phyloP scores from a whole-genome alignment of 495 filamentous ascomycete species.

The Aspergillus panamensis region DNA sequence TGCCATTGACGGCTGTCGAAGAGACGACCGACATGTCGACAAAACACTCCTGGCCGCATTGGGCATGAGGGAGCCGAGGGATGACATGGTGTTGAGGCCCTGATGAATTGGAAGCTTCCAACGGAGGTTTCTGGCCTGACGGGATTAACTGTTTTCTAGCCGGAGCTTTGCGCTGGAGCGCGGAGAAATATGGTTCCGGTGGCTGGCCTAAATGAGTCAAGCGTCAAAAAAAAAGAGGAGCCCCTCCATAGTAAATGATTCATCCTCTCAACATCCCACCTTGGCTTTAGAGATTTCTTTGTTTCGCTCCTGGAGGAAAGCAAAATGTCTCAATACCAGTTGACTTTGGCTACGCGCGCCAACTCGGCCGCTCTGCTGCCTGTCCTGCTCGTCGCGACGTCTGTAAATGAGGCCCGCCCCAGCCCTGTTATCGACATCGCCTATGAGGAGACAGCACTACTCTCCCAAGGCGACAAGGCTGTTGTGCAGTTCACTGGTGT shows the following conservation, averaged over 20 bases:
- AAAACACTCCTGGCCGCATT: conserved; percentile 37
- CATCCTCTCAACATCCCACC: conserved; percentile 20
- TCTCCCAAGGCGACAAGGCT: conserved; percentile 43
- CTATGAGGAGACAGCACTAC: conserved; percentile 45
- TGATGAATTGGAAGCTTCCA: not conserved
- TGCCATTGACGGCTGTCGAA: conserved; percentile 32
- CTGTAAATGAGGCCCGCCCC: conserved; percentile 46
- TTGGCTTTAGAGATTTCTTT: conserved; percentile 15
- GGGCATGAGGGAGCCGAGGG: conserved; percentile 38
- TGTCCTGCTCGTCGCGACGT: conserved; percentile 47
- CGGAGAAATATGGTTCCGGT: conserved; percentile 38
- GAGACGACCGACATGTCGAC: conserved; percentile 34
- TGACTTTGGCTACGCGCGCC: conserved; percentile 60
- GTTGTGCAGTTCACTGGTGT: conserved; percentile 37
- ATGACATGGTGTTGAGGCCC: conserved; percentile 33
- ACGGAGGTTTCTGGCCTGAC: conserved; percentile 35
- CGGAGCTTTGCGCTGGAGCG: conserved; percentile 14
- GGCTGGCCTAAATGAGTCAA: conserved; percentile 20
- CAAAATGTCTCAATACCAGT: conserved; percentile 36
- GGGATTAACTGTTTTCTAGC: conserved; percentile 14
- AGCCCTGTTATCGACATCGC: conserved; percentile 43
- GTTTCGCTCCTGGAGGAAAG: conserved; percentile 5
- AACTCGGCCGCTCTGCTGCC: conserved; percentile 54
- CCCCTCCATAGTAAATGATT: conserved; percentile 12
- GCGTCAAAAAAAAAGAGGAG: conserved; percentile 3